A percentile compares a stretch with the other conserved stretches of the same genome.
Conservation (phyloP, 1,284 basidiomycete species). For the Fistulinella cinereoalba region DNA sequence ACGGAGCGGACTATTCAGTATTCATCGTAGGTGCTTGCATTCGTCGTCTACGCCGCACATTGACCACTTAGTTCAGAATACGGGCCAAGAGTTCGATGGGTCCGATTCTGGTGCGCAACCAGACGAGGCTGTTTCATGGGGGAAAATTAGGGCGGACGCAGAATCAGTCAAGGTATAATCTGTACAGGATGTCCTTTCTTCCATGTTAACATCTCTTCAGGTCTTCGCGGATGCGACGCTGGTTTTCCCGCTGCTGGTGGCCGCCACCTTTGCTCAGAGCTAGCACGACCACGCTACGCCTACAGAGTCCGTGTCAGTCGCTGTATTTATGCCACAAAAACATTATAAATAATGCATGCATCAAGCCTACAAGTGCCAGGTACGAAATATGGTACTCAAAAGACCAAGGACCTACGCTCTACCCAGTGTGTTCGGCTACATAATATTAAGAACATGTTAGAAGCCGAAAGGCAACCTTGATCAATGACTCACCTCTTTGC, state of each 20-base stretch:
- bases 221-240: slow-evolving; percentile 82
- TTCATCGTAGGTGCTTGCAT: slow-evolving; percentile 69
- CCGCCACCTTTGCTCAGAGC: slow-evolving; percentile 79
- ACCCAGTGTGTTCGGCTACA: slow-evolving; percentile 27
- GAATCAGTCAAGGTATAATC: slow-evolving; percentile 84
- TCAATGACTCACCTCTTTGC: slow-evolving; percentile 34
- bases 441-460: slow-evolving; percentile 11
- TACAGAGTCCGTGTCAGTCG: neutral
- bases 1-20: slow-evolving; percentile 97
- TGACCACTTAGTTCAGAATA: slow-evolving; percentile 60
- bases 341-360: slow-evolving; percentile 13
- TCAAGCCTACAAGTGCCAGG: slow-evolving; percentile 5
- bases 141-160: slow-evolving; percentile 91
- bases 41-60: neutral
- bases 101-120: slow-evolving; percentile 97
- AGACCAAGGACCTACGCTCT: neutral
- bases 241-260: slow-evolving; percentile 88
- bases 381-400: slow-evolving; percentile 3
- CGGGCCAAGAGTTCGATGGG: slow-evolving; percentile 98
- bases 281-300: neutral
- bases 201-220: slow-evolving; percentile 28
- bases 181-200: neutral
- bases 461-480: slow-evolving; percentile 2
- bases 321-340: slow-evolving; percentile 1
- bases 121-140: slow-evolving; percentile 99